These are phyloP conservation scores for Scytalidium sp. DNA, from an alignment of 2,329 filamentous ascomycete genomes.

Conservation along the genomic window DNA sequence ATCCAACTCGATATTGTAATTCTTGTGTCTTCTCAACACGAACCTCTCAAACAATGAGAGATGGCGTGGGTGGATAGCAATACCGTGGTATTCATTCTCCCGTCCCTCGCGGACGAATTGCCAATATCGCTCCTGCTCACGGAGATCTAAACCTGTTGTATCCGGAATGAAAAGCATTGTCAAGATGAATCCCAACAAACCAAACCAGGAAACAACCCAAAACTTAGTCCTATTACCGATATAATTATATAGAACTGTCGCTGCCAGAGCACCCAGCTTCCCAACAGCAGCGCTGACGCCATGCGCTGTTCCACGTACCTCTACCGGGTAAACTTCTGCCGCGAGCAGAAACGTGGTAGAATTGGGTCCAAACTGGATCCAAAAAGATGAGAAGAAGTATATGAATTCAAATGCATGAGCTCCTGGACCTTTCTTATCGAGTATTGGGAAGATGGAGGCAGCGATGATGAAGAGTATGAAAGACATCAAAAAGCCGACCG, in stretches of 20 bases:
- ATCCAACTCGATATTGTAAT: not conserved
- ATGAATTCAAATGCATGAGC: not conserved
- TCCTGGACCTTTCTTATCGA: not conserved
- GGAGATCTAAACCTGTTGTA: not conserved
- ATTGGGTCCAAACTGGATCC: constrained; percentile 48
- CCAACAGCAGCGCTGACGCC: constrained; percentile 58
- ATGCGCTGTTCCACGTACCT: constrained; percentile 58
- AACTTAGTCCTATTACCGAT: not conserved
- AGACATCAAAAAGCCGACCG: not conserved
- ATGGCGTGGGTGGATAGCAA: not conserved
- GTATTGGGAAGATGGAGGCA: not conserved
- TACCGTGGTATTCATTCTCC: not conserved
- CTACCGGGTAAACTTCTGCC: constrained; percentile 61
- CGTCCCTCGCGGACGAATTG: not conserved
- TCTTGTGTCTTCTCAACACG: not conserved
- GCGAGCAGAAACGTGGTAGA: constrained; percentile 63
- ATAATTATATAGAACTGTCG: not conserved
- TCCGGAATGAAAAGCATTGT: not conserved
- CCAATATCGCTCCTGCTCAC: not conserved
- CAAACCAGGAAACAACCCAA: not conserved
- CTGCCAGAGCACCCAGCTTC: constrained; percentile 49
- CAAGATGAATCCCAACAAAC: not conserved
- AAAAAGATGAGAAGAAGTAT: not conserved
- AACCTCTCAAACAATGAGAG: not conserved
- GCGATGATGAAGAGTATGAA: not conserved